Percentiles rank a stretch among this genome's conserved stretches.
Evolutionary conservation across 179 eudicot genomes (phyloP).

Genomic region (Beta corolliflora): DNA sequence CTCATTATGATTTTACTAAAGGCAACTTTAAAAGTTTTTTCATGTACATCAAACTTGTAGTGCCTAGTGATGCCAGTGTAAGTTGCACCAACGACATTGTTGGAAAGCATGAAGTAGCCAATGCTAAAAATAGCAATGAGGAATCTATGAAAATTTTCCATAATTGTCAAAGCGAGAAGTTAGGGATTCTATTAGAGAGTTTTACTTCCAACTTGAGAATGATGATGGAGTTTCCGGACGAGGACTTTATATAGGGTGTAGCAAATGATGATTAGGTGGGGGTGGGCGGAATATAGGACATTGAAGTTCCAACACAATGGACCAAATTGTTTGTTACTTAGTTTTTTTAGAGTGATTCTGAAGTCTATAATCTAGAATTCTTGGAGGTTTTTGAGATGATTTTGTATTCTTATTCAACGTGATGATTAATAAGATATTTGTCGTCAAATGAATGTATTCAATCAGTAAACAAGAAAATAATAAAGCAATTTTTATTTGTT

Average conservation of each 20-base stretch:
- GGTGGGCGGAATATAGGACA: not conserved
- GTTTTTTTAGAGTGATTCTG: conserved; percentile 31
- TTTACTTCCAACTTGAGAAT: not conserved
- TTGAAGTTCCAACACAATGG: conserved; percentile 10
- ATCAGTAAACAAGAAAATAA: no score
- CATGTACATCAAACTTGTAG: conserved; percentile 37
- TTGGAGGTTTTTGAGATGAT: not conserved
- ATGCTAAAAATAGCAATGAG: conserved; percentile 12
- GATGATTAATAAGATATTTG: not conserved
- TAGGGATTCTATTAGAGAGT: not conserved
- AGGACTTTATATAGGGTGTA: conserved; percentile 20
- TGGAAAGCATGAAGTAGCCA: conserved; percentile 12
- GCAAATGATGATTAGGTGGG: conserved; percentile 21
- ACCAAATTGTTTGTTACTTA: conserved; percentile 27
- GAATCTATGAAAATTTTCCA: conserved; percentile 13
- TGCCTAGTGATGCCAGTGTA: conserved; percentile 33
- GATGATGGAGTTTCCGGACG: not conserved
- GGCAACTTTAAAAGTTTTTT: not conserved
- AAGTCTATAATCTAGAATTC: no score
- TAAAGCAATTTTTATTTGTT: no score
- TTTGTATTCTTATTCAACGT: no score
- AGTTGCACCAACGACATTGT: conserved; percentile 22
- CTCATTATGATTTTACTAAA: no score
- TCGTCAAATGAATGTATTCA: not conserved
- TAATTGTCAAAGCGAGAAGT: not conserved